Evolutionary conservation across 75 land plant genomes (phyloP).

Genomic region (Pseudotsuga menziesii): DNA sequence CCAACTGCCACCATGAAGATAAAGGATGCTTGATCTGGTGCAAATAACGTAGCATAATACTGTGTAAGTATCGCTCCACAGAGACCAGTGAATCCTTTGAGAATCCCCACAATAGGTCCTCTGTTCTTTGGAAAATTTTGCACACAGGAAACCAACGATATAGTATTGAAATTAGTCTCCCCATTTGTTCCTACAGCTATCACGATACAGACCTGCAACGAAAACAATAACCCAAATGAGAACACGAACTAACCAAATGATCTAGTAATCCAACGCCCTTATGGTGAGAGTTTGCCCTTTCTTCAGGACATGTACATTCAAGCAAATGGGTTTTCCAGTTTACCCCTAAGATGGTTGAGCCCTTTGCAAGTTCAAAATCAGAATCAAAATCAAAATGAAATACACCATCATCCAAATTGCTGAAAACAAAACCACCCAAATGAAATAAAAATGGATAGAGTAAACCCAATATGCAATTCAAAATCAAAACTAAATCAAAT

Average conservation of each 20-base stretch:
- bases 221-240: slow-evolving; percentile 2
- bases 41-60: slow-evolving; percentile 35
- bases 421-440: background rate
- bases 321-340: no score
- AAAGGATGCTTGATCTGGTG: slow-evolving; percentile 38
- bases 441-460: background rate
- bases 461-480: background rate
- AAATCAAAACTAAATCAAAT: background rate
- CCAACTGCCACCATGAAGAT: slow-evolving; percentile 46
- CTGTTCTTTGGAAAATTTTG: slow-evolving; percentile 41
- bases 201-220: slow-evolving; percentile 34
- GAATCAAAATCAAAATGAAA: background rate
- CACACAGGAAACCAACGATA: slow-evolving; percentile 41
- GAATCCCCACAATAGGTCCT: slow-evolving; percentile 45
- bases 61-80: slow-evolving; percentile 48
- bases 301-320: background rate
- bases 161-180: slow-evolving; percentile 52
- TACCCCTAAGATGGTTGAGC: no score
- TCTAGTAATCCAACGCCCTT: background rate
- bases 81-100: slow-evolving; percentile 47
- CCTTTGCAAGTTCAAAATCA: background rate
- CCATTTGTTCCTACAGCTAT: slow-evolving; percentile 46
- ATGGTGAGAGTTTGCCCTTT: background rate
- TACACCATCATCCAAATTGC: background rate
- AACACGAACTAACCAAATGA: background rate